Evolutionary conservation across 768 basidiomycete species (phyloP).

Genomic region (Lactifluus hygrophoroides): DNA sequence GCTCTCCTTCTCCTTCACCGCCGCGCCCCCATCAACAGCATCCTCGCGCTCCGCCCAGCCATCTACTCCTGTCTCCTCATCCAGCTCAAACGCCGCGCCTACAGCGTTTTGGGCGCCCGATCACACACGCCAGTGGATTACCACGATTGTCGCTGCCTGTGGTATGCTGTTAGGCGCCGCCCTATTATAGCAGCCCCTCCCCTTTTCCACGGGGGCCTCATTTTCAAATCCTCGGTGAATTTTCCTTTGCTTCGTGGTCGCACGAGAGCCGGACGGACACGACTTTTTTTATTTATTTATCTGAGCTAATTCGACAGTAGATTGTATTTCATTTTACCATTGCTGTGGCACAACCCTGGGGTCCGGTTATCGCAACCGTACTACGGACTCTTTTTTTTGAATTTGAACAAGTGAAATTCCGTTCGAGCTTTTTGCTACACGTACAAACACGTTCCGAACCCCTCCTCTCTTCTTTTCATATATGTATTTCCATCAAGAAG

Average conservation of each 20-base stretch:
- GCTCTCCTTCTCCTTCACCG: conserved; percentile 32
- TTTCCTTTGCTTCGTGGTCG: neutral
- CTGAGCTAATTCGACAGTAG: neutral
- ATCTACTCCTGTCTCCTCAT: neutral
- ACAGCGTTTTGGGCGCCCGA: neutral
- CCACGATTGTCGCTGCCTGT: neutral
- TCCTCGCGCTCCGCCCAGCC: neutral
- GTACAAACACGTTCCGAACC: neutral
- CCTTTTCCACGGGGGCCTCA: neutral
- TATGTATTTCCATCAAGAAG: neutral
- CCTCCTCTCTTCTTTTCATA: no score
- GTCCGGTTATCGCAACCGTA: neutral
- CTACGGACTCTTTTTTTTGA: neutral
- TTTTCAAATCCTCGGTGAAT: neutral
- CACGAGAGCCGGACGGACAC: neutral
- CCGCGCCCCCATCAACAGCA: conserved; percentile 17
- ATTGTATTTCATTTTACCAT: neutral
- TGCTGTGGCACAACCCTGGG: no score
- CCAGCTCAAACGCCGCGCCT: neutral
- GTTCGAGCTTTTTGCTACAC: neutral
- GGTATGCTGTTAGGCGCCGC: conserved; percentile 8
- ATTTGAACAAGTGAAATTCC: neutral
- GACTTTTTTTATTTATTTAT: neutral
- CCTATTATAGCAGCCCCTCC: neutral
- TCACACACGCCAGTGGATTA: neutral